These are phyloP conservation scores for Scenedesmus sp. DNA, from an alignment of 163 green algal genomes.

Conservation along the genomic window DNA sequence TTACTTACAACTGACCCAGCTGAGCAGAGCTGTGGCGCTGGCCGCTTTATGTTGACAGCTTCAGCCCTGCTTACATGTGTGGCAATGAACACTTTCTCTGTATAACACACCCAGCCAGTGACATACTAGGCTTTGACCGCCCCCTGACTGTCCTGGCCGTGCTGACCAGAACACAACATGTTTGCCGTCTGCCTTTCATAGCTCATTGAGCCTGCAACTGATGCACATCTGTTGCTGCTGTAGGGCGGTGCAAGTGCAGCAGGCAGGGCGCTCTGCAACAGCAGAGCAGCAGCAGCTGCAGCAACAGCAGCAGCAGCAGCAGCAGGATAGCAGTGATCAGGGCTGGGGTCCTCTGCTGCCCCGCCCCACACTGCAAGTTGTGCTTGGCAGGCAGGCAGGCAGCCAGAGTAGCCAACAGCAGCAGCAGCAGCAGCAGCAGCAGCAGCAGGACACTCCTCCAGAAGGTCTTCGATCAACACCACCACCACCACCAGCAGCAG, in stretches of 20 bases:
- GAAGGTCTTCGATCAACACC: background rate
- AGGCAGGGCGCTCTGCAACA: background rate
- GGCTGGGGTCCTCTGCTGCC: background rate
- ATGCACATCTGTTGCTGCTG: background rate
- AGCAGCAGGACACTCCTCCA: background rate
- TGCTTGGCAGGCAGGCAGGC: background rate
- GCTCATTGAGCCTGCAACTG: background rate
- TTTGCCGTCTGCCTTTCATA: background rate
- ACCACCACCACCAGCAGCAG: slow-evolving; percentile 15
- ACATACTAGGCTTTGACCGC: too few relatives aligned
- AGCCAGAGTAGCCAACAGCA: background rate
- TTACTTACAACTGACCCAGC: too few relatives aligned
- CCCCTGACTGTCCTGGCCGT: background rate
- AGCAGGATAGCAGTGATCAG: background rate
- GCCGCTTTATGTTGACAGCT: too few relatives aligned
- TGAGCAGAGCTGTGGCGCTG: too few relatives aligned
- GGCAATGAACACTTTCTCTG: too few relatives aligned
- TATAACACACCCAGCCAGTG: too few relatives aligned
- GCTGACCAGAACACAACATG: background rate
- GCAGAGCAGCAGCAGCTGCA: background rate
- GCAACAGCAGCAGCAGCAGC: background rate
- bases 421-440: background rate
- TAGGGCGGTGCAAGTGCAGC: background rate
- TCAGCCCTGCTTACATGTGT: too few relatives aligned
- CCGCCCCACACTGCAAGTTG: background rate